Conservation (phyloP, 2,329 filamentous ascomycete species). For the Graphilbum fragrans region DNA sequence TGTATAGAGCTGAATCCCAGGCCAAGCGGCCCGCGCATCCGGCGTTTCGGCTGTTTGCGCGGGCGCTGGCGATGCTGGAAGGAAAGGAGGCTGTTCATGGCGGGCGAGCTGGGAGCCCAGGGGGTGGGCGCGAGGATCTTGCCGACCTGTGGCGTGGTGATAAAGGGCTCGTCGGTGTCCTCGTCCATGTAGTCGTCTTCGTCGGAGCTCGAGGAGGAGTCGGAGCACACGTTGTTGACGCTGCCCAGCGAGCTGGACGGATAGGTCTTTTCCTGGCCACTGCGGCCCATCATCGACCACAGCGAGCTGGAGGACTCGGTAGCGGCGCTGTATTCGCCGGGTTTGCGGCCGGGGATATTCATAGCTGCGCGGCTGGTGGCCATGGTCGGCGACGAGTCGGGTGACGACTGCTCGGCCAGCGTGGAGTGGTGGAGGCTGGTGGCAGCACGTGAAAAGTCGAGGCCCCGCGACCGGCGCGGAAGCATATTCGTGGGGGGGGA, state of each 20-base stretch:
- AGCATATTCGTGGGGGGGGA: conserved; percentile 82
- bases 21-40: conserved; percentile 31
- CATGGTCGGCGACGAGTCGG: conserved; percentile 81
- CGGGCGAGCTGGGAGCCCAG: conserved; percentile 39
- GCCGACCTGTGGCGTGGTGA: conserved; percentile 68
- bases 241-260: conserved; percentile 76
- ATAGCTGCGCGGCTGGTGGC: conserved; percentile 33
- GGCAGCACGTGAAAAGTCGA: conserved; percentile 87
- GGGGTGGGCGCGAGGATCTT: conserved; percentile 29
- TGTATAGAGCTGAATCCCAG: conserved; percentile 33
- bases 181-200: conserved; percentile 62
- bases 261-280: conserved; percentile 53
- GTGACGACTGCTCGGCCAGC: conserved; percentile 74
- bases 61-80: conserved; percentile 69
- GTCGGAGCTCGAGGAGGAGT: conserved; percentile 63
- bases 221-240: conserved; percentile 54
- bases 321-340: conserved; percentile 33
- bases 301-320: conserved; percentile 59
- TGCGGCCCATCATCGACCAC: conserved; percentile 55
- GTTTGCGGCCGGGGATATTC: conserved; percentile 42
- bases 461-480: conserved; percentile 74
- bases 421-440: conserved; percentile 95
- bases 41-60: conserved; percentile 52
- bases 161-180: conserved; percentile 67
- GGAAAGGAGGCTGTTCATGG: conserved; percentile 65